phyloP scores from a whole-genome alignment of 495 filamentous ascomycete genomes.

The Podospora conica region DNA sequence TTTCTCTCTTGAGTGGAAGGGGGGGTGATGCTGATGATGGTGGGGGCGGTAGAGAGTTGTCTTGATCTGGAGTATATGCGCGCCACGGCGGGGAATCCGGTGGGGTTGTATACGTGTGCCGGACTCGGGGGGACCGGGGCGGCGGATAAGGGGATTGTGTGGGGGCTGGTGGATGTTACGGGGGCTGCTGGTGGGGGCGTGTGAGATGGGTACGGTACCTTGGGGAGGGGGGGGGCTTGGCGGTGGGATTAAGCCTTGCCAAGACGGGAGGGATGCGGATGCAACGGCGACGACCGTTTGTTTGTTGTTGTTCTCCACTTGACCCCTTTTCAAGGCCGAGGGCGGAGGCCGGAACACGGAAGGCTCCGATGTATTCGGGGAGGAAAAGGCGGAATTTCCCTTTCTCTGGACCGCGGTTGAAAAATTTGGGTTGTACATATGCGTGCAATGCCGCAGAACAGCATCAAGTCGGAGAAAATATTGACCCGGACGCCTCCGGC shows the following conservation, averaged over 20 bases:
- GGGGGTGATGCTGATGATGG: neutral
- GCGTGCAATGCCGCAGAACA: too few relatives aligned
- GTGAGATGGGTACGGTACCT: neutral
- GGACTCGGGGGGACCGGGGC: conserved; percentile 45
- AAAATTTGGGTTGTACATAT: too few relatives aligned
- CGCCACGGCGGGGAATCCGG: conserved; percentile 45
- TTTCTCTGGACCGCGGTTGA: too few relatives aligned
- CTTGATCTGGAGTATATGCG: conserved; percentile 49
- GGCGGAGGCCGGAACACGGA: too few relatives aligned
- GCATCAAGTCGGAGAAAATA: too few relatives aligned
- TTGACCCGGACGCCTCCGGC: too few relatives aligned
- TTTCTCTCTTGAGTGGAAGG: neutral
- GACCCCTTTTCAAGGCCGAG: too few relatives aligned
- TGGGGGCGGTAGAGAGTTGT: conserved; percentile 38
- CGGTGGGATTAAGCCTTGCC: neutral
- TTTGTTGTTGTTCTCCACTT: too few relatives aligned
- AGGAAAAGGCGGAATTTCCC: too few relatives aligned
- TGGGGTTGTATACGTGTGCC: conserved; percentile 46
- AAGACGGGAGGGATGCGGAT: neutral
- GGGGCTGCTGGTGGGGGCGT: too few relatives aligned
- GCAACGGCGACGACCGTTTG: neutral
- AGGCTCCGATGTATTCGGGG: too few relatives aligned
- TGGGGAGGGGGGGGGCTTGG: neutral
- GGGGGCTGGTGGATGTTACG: conserved; percentile 40
- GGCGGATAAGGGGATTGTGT: conserved; percentile 49